A percentile compares a stretch with the other conserved stretches of the same genome.
Evolutionary conservation across 768 basidiomycete species (phyloP).

Genomic region (Termitomyces eurrhizus): DNA sequence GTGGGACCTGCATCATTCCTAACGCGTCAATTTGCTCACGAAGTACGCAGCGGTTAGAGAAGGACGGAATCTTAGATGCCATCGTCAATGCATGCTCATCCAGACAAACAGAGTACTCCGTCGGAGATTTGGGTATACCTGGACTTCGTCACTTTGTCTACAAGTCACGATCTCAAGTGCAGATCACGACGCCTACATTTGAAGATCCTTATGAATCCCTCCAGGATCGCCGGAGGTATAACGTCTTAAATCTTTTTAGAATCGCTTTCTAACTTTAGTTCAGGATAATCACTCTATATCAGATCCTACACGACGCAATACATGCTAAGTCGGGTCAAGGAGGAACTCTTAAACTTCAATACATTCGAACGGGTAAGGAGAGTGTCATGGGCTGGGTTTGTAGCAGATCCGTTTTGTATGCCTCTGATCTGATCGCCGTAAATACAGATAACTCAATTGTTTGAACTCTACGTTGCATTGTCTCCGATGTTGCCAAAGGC

Average conservation of each 20-base stretch:
- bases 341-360: conserved; percentile 80
- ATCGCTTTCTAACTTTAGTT: not conserved
- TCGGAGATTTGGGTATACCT: conserved; percentile 78
- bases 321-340: conserved; percentile 88
- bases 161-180: conserved; percentile 86
- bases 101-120: conserved; percentile 58
- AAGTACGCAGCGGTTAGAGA: conserved; percentile 53
- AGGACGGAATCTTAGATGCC: conserved; percentile 51
- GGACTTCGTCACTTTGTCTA: conserved; percentile 94
- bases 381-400: conserved; percentile 93
- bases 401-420: conserved; percentile 4
- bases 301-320: conserved; percentile 81
- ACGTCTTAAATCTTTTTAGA: not conserved
- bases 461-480: conserved; percentile 84
- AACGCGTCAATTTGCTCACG: not conserved
- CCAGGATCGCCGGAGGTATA: conserved; percentile 59
- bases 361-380: conserved; percentile 81
- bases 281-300: conserved; percentile 85
- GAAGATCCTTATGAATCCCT: conserved; percentile 77
- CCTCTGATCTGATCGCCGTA: not conserved
- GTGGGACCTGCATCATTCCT: conserved; percentile 32
- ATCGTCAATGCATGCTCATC: conserved; percentile 44
- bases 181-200: conserved; percentile 81
- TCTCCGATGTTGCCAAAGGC: conserved; percentile 86
- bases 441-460: conserved; percentile 85